Conservation (phyloP, 2,329 filamentous ascomycete species). For the Neurospora sp. region DNA sequence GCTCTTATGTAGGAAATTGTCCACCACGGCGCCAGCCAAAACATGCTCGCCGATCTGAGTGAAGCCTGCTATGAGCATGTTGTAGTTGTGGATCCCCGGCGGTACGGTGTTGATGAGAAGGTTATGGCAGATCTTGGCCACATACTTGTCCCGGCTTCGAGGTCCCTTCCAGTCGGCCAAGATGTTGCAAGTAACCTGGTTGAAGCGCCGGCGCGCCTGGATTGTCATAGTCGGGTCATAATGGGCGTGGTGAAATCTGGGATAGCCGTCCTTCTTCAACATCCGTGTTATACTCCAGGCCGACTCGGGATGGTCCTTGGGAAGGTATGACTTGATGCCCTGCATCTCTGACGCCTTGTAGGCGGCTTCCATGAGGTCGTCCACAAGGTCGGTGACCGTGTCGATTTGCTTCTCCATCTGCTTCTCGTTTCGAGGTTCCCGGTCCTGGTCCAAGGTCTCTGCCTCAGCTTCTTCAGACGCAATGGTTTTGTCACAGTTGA, state of each 20-base stretch:
- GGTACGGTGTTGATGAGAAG: constrained; percentile 51
- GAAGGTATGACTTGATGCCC: constrained; percentile 11
- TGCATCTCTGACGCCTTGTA: constrained; percentile 16
- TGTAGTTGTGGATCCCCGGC: constrained; percentile 61
- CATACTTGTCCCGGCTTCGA: constrained; percentile 17
- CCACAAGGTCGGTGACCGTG: constrained; percentile 21
- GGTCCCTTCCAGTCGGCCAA: constrained; percentile 17
- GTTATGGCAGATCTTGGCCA: constrained; percentile 52
- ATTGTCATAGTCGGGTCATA: constrained; percentile 13
- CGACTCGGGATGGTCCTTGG: constrained; percentile 22
- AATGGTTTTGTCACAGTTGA: constrained; percentile 7
- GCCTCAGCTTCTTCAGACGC: constrained; percentile 5
- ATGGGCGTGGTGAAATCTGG: constrained; percentile 19
- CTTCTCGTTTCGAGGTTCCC: constrained; percentile 14
- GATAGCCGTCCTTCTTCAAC: constrained; percentile 26
- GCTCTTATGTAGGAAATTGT: constrained; percentile 37
- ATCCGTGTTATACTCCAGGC: constrained; percentile 22
- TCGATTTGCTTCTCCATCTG: constrained; percentile 13
- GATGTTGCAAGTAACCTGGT: constrained; percentile 17
- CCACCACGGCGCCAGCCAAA: constrained; percentile 43
- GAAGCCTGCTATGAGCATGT: constrained; percentile 60
- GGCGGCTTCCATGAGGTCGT: constrained; percentile 21
- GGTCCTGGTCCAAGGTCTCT: constrained; percentile 1
- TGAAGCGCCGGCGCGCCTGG: constrained; percentile 15
- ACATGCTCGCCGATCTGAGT: constrained; percentile 37